Conservation (phyloP, 1,139 yeast species). For the Meyerozyma sp. region DNA sequence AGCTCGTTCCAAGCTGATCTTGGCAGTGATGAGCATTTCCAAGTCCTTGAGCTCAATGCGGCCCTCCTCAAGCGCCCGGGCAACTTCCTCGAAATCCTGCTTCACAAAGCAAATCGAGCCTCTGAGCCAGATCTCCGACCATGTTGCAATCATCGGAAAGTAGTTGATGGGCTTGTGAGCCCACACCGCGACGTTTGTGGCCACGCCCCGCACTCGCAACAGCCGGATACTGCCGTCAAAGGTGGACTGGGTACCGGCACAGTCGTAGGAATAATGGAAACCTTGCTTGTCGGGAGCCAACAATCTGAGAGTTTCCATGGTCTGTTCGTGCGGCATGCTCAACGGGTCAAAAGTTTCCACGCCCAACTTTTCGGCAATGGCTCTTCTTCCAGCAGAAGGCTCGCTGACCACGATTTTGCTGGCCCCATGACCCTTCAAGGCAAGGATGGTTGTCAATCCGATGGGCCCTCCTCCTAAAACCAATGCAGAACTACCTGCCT, state of each 20-base stretch:
- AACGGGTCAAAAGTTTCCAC: constrained; percentile 2
- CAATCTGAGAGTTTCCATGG: not conserved
- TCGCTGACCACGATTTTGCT: constrained; percentile 2
- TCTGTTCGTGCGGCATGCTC: not conserved
- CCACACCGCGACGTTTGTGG: constrained; percentile 29
- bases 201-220: constrained; percentile 2
- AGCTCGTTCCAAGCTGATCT: constrained; percentile 27
- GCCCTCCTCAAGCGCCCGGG: constrained; percentile 26
- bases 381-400: constrained; percentile 2
- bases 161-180: constrained; percentile 28
- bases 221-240: constrained; percentile 1
- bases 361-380: constrained; percentile 2
- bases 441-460: constrained; percentile 3
- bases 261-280: constrained; percentile 3
- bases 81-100: constrained; percentile 31
- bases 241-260: constrained; percentile 2
- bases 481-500: constrained; percentile 10
- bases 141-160: constrained; percentile 35
- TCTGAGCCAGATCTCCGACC: constrained; percentile 31
- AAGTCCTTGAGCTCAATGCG: constrained; percentile 20
- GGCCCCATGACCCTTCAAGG: constrained; percentile 3
- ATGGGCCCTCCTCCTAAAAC: constrained; percentile 4
- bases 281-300: constrained; percentile 1
- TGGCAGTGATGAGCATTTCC: constrained; percentile 27
- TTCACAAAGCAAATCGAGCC: constrained; percentile 39